These are phyloP conservation scores for Sequoia sempervirens DNA, from an alignment of 75 land plant genomes.

Conservation along the genomic window DNA sequence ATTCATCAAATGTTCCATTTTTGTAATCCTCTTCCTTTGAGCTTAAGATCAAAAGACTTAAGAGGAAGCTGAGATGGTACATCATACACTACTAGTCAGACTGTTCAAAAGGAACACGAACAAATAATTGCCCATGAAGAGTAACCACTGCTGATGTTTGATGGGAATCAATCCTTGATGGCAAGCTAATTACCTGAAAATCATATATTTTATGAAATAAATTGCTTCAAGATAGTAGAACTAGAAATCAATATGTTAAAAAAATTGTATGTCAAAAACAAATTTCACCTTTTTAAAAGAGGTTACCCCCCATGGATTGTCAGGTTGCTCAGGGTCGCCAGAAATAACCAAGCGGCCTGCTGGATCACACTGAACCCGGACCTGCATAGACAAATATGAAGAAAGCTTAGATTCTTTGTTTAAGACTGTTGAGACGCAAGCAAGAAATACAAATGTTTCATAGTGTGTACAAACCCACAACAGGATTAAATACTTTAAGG, in stretches of 20 bases:
- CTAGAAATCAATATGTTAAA: background rate
- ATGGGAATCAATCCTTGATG: conserved; percentile 82
- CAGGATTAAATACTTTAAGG: background rate
- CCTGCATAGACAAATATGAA: conserved; percentile 37
- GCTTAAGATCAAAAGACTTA: background rate
- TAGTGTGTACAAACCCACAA: background rate
- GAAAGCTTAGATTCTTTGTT: background rate
- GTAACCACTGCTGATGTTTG: conserved; percentile 94
- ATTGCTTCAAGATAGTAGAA: background rate
- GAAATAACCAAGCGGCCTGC: conserved; percentile 90
- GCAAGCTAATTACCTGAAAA: conserved; percentile 80
- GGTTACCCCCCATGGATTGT: conserved; percentile 98
- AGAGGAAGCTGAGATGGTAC: background rate
- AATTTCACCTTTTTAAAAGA: conserved; percentile 74
- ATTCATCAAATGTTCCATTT: background rate
- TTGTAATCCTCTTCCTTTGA: background rate
- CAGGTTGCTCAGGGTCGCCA: conserved; percentile 86
- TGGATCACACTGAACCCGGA: conserved; percentile 91
- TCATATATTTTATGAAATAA: background rate
- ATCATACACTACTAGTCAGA: conserved; percentile 16
- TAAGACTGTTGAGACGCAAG: background rate
- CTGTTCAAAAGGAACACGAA: conserved; percentile 83
- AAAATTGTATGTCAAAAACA: background rate
- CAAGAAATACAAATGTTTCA: background rate
- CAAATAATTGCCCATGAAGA: conserved; percentile 82